These are phyloP conservation scores for Trametes villosa DNA, from an alignment of 768 basidiomycete genomes.

Conservation along the genomic window DNA sequence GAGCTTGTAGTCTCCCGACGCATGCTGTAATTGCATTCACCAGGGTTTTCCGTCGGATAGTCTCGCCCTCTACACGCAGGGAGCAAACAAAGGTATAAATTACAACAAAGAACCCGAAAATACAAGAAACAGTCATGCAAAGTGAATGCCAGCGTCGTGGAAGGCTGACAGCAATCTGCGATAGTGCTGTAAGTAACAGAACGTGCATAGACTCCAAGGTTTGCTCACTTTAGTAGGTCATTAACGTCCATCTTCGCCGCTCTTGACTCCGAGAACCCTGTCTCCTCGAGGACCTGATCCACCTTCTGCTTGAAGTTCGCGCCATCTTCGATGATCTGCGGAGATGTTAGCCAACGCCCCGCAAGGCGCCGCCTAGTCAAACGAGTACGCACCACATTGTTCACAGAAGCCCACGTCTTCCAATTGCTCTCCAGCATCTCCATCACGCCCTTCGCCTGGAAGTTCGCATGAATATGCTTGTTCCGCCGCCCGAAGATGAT, in stretches of 20 bases:
- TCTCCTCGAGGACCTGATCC: constrained; percentile 72
- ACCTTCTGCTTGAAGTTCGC: constrained; percentile 71
- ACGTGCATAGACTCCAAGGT: not conserved
- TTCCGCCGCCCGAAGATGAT: constrained; percentile 91
- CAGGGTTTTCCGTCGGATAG: too few species aligned
- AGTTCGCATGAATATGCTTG: constrained; percentile 87
- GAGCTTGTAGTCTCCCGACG: too few species aligned
- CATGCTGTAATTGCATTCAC: too few species aligned
- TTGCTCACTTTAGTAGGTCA: constrained; percentile 81
- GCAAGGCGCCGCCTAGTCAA: not conserved
- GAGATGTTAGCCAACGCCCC: too few species aligned
- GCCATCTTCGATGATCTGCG: constrained; percentile 70
- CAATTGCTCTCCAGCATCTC: constrained; percentile 95
- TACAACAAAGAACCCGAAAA: constrained; percentile 5
- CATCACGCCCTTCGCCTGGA: constrained; percentile 92
- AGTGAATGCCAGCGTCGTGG: constrained; percentile 75
- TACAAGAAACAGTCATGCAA: constrained; percentile 47
- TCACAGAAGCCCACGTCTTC: constrained; percentile 88
- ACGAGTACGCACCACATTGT: constrained; percentile 61
- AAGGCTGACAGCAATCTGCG: constrained; percentile 72
- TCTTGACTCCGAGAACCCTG: constrained; percentile 74
- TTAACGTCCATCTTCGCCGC: constrained; percentile 94
- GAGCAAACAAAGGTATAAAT: not conserved
- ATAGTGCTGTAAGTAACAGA: not conserved
- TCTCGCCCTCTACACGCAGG: not conserved